Evolutionary conservation across 805 yeast genomes (phyloP).

Genomic region (Hanseniaspora vineae): DNA sequence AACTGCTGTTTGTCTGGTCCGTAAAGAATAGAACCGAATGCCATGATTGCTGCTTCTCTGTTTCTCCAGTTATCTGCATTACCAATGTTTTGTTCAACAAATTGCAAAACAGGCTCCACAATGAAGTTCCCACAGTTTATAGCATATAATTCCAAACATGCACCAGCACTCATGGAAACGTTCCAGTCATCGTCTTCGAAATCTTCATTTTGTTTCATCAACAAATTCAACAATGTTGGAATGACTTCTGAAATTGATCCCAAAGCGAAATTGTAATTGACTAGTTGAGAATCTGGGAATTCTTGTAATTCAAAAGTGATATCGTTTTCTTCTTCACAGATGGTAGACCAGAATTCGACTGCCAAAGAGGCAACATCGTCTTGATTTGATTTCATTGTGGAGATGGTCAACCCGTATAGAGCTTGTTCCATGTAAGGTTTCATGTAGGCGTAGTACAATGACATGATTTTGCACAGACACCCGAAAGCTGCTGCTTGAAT

Average conservation of each 20-base stretch:
- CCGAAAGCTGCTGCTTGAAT: conserved; percentile 93
- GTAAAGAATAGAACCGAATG: conserved; percentile 91
- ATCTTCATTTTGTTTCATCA: conserved; percentile 84
- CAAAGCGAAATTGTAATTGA: conserved; percentile 68
- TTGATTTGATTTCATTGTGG: conserved; percentile 69
- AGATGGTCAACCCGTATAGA: conserved; percentile 72
- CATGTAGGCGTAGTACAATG: conserved; percentile 80
- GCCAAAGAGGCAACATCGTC: conserved; percentile 97
- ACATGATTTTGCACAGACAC: conserved; percentile 85
- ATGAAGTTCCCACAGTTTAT: conserved; percentile 79
- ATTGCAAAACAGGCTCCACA: conserved; percentile 70
- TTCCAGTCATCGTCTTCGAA: conserved; percentile 96
- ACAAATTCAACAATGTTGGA: conserved; percentile 68
- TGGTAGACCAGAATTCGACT: conserved; percentile 97
- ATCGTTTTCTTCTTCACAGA: conserved; percentile 94
- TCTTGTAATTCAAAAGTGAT: conserved; percentile 58
- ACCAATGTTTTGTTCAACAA: conserved; percentile 64
- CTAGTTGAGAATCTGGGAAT: conserved; percentile 36
- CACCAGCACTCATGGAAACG: conserved; percentile 97
- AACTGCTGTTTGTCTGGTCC: conserved; percentile 77
- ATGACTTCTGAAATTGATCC: conserved; percentile 75
- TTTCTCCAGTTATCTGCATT: conserved; percentile 55
- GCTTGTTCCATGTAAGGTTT: conserved; percentile 96
- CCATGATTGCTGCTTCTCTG: conserved; percentile 98
- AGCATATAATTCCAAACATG: conserved; percentile 89